Evolutionary conservation across 305 asterid genomes (phyloP).

Genomic region (Fraxinus floribunda): DNA sequence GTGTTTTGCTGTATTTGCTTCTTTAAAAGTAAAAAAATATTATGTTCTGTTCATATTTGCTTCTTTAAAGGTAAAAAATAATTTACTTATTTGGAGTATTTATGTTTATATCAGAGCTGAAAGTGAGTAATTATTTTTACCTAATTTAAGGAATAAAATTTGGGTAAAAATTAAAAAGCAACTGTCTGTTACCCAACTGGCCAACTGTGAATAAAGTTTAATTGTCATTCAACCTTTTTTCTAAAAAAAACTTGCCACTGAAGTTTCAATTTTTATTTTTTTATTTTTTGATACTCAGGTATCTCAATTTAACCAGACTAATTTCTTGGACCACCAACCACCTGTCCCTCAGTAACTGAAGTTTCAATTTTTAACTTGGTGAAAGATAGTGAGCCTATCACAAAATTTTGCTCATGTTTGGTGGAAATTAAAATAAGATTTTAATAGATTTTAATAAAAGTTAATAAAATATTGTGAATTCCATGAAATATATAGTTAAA

Average conservation of each 20-base stretch:
- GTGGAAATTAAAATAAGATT: too few species aligned
- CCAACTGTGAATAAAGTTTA: not conserved
- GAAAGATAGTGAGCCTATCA: too few species aligned
- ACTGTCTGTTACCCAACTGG: not conserved
- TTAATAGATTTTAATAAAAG: too few species aligned
- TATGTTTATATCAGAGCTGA: not conserved
- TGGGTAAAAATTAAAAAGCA: not conserved
- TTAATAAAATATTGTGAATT: too few species aligned
- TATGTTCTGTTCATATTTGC: not conserved
- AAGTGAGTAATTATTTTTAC: not conserved
- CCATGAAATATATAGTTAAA: too few species aligned
- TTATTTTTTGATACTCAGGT: too few species aligned
- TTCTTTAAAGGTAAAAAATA: not conserved
- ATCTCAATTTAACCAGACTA: too few species aligned
- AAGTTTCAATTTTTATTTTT: not conserved
- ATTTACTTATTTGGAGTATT: not conserved
- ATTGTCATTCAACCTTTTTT: not conserved
- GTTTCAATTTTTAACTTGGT: too few species aligned
- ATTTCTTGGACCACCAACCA: too few species aligned
- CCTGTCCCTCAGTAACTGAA: too few species aligned
- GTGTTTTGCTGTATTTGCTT: not conserved
- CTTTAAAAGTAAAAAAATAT: too few species aligned
- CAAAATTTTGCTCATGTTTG: too few species aligned
- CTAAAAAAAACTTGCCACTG: not conserved
- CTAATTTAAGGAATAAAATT: not conserved